These are phyloP conservation scores for Clonostachys rhizophaga DNA, from an alignment of 2,329 filamentous ascomycete genomes.

Conservation along the genomic window DNA sequence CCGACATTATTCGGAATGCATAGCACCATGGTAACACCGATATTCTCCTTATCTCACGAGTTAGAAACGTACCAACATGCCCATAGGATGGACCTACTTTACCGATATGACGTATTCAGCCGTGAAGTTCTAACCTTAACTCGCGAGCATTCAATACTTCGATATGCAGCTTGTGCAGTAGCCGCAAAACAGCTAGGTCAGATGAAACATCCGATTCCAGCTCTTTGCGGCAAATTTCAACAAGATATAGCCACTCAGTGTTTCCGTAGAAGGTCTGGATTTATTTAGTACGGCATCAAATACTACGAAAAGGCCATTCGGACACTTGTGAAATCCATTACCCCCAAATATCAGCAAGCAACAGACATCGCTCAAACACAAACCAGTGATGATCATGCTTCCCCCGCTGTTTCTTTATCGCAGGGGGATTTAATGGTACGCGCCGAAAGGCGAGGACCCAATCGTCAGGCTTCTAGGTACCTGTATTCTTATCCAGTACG, in stretches of 20 bases:
- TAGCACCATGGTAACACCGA: background rate
- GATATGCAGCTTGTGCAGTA: background rate
- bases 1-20: background rate
- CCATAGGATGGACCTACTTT: background rate
- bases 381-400: background rate
- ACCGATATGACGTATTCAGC: background rate
- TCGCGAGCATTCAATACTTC: background rate
- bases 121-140: background rate
- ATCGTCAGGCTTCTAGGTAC: background rate
- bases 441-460: background rate
- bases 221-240: background rate
- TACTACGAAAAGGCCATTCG: background rate
- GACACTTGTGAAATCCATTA: background rate
- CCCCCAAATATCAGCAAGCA: background rate
- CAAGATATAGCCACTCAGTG: background rate
- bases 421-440: background rate
- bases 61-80: background rate
- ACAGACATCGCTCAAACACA: too few species aligned
- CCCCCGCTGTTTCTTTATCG: background rate
- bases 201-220: background rate
- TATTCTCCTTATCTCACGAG: background rate
- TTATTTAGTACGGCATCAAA: background rate
- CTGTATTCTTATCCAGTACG: background rate
- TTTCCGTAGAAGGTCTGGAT: background rate
- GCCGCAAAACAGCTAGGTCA: background rate